These are phyloP conservation scores for Penicillium mononematosum DNA, from an alignment of 495 filamentous ascomycete species.

Conservation along the genomic window DNA sequence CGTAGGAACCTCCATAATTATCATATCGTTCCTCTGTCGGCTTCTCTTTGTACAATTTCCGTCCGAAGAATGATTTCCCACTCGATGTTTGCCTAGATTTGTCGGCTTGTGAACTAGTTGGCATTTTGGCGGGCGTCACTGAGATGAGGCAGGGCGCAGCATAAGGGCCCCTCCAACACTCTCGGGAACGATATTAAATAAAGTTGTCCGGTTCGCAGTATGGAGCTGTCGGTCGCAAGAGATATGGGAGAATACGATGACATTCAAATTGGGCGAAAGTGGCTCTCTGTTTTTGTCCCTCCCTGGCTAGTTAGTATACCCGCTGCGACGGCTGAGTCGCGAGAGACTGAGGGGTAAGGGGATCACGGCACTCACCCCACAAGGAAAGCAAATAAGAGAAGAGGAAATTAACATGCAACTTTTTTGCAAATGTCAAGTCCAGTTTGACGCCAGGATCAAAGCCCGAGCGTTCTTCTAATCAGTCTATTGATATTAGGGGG, in stretches of 20 bases:
- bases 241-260: constrained; percentile 19
- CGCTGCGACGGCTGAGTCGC: constrained; percentile 15
- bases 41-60: constrained; percentile 73
- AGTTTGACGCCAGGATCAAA: constrained; percentile 32
- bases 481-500: constrained; percentile 28
- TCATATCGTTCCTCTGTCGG: constrained; percentile 57
- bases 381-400: constrained; percentile 13
- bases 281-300: constrained; percentile 25
- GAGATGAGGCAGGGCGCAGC: constrained; percentile 40
- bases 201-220: constrained; percentile 2
- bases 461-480: constrained; percentile 21
- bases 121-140: constrained; percentile 49
- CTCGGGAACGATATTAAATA: constrained; percentile 9
- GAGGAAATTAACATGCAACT: constrained; percentile 17
- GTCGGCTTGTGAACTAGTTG: constrained; percentile 62
- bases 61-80: constrained; percentile 84
- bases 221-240: constrained; percentile 19
- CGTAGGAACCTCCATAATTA: constrained; percentile 48
- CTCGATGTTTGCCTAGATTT: constrained; percentile 80
- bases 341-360: constrained; percentile 5
- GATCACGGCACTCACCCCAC: constrained; percentile 17
- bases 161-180: constrained; percentile 33
- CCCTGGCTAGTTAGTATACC: constrained; percentile 32
- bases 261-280: constrained; percentile 24
- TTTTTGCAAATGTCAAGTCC: constrained; percentile 24